These are phyloP conservation scores for Stereum hirsutum DNA, from an alignment of 1,284 basidiomycete species.

Conservation along the genomic window DNA sequence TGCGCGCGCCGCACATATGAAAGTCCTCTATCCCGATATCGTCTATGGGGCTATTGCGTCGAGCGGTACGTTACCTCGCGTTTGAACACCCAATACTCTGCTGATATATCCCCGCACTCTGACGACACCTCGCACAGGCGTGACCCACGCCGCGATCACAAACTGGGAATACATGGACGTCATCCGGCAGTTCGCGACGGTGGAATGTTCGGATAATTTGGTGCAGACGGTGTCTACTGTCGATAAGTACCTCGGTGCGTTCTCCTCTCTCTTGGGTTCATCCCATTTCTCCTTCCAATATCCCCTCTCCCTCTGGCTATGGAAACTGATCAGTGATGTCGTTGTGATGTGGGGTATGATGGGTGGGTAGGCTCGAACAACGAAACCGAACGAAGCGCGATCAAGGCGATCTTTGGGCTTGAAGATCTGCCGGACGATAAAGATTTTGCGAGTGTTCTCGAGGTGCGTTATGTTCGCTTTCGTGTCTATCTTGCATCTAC, in stretches of 20 bases:
- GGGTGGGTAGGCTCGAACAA: too few species aligned
- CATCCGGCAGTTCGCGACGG: conserved; percentile 69
- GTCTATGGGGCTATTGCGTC: conserved; percentile 91
- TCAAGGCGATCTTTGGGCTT: conserved; percentile 74
- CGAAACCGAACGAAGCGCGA: conserved; percentile 28
- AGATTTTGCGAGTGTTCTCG: conserved; percentile 69
- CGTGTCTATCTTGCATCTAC: too few species aligned
- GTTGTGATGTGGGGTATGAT: too few species aligned
- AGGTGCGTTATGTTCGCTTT: too few species aligned
- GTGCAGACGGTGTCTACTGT: conserved; percentile 56
- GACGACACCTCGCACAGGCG: conserved; percentile 38
- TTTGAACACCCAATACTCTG: background rate
- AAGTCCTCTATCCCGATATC: conserved; percentile 77
- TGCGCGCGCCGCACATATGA: conserved; percentile 91
- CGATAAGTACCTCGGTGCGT: conserved; percentile 60
- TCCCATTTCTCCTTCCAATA: too few species aligned
- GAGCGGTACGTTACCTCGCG: conserved; percentile 43
- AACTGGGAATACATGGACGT: conserved; percentile 88
- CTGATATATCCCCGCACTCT: conserved; percentile 14
- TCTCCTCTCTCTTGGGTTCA: too few species aligned
- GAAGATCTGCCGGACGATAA: conserved; percentile 57
- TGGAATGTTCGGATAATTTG: conserved; percentile 63
- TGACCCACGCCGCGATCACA: conserved; percentile 63
- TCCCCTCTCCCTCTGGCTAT: too few species aligned
- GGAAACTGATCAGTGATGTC: too few species aligned